Base-by-base conservation (phyloP, 2,329 filamentous ascomycete species). In the Aspergillus floridensis region DNA sequence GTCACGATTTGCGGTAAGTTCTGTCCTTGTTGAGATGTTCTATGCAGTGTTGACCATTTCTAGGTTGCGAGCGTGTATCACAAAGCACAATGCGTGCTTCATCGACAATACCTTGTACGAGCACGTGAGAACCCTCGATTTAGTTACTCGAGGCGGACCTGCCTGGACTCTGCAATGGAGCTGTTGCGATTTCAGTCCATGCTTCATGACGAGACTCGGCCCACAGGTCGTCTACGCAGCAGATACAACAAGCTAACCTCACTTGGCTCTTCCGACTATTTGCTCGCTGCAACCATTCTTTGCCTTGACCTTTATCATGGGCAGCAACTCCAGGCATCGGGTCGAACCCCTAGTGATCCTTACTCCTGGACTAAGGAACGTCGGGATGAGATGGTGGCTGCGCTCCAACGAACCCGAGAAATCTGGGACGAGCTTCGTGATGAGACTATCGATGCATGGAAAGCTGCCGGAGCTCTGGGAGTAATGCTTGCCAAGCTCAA, bases 31-130 rank as follows among this genome's bases (percentile, higher is more conserved):
- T 19, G n/a, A 2, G 16, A 12, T 3, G 19, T 19, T 32, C 26
- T 21, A 32, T 26, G 19, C 56, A 29, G 38, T 53, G 52, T 65
- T 69, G 49, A 67, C 48, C 10, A 12, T 49, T 50, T 47, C 12
- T 51, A 77, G 75, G 66, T 97, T 32, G 91, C 95, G 62, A 88
- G 95, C 53, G 78, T 97, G 5, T 96, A 92, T 71, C 87, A 96
- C 64, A 96, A 96, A 77, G 90, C 92, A 19, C 84, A 96, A 68
- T 96, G 92, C 68, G 85, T 96, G 22, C 83, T 99, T 44, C 95
- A 99, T 74, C 85, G 92, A 53, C 92, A 92, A 64, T 97, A 95
- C 73, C 83, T 96, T 59, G 81, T 85, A n/a, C 85, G 88, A 60
- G 90, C 92, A 5, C 82, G 90, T 51, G 85, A 90, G 60, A 95